Base-by-base conservation (phyloP, 805 yeast species). In the Metschnikowia santaceciliae region DNA sequence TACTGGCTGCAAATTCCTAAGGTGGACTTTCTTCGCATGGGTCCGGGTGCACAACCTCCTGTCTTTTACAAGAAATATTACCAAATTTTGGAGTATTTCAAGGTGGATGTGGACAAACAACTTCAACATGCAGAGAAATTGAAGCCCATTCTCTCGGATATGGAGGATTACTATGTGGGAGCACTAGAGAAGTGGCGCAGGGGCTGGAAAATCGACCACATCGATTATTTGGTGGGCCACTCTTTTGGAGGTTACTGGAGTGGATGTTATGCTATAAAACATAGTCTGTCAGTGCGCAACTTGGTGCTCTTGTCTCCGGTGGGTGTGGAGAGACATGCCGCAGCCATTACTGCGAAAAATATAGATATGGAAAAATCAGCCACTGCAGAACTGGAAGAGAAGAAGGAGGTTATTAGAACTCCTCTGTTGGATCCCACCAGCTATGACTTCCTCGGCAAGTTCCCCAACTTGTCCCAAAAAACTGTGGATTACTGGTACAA, bases 191-290 rank as follows among this genome's bases (percentile, higher is more conserved):
- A 67, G 6, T 88, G 95, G 94, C 70, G 94, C 58, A 52, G 50
- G 6, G 67, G 59, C 7, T 69, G 77, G 19, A 72, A 74, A 0
- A 63, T 88, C 10, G 76, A 72, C 1, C 75, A 79, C 54, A 76
- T 88, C 37, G 77, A 74, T 56, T 85, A 80, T 59, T 61, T 88
- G 13, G 68, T 88, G 19, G 92, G 90, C 0, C 96, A 88, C 65
- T 87, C 95, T 0, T 82, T 81, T 55, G 96, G 96, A 32, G 94
- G 90, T 0, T 84, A 86, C 58, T 70, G 89, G 69, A 79, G 88
- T 0, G 79, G 80, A 45, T 78, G 83, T 6, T 88, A 85, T 63
- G 75, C 87, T 1, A 61, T 82, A 40, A 79, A 72, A 53, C 76
- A 84, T 58, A 89, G 90, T 0, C 62, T 77, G 0, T 62, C 73